Percentiles rank a stretch among this genome's conserved stretches.
Evolutionary conservation across 345 rosid genomes (phyloP).

Genomic region (Pistacia vera): DNA sequence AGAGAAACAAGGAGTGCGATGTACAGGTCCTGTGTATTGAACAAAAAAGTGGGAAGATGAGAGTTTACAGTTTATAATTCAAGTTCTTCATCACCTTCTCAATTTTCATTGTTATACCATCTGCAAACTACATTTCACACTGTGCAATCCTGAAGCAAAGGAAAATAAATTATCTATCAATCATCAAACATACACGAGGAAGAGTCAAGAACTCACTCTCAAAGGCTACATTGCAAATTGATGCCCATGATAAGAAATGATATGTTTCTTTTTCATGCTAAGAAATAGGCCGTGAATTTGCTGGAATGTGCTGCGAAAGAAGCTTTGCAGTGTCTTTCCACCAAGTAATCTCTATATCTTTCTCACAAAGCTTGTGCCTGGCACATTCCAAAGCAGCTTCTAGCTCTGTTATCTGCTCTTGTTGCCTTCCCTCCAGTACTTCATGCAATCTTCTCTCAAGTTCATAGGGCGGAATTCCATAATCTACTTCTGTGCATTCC

Average conservation of each 20-base stretch:
- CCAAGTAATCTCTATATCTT: conserved; percentile 69
- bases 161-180: too few relatives aligned
- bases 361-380: conserved; percentile 48
- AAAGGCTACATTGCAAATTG: conserved; percentile 3
- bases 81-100: not conserved
- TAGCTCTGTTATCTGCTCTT: conserved; percentile 67
- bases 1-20: too few relatives aligned
- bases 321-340: conserved; percentile 76
- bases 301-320: conserved; percentile 44
- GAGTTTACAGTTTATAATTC: not conserved
- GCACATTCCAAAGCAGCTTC: conserved; percentile 51
- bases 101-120: not conserved
- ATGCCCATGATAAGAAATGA: conserved; percentile 16
- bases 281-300: conserved; percentile 26
- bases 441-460: conserved; percentile 69
- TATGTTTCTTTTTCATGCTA: not conserved
- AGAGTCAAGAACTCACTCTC: conserved; percentile 4
- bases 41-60: not conserved
- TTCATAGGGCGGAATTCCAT: conserved; percentile 66
- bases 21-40: too few relatives aligned
- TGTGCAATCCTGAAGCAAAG: not conserved
- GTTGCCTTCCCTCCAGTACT: conserved; percentile 63
- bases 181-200: not conserved
- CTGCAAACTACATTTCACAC: not conserved
- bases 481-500: conserved; percentile 11